These are phyloP conservation scores for Magnusiomyces sp. DNA, from an alignment of 1,139 yeast species.

Conservation along the genomic window DNA sequence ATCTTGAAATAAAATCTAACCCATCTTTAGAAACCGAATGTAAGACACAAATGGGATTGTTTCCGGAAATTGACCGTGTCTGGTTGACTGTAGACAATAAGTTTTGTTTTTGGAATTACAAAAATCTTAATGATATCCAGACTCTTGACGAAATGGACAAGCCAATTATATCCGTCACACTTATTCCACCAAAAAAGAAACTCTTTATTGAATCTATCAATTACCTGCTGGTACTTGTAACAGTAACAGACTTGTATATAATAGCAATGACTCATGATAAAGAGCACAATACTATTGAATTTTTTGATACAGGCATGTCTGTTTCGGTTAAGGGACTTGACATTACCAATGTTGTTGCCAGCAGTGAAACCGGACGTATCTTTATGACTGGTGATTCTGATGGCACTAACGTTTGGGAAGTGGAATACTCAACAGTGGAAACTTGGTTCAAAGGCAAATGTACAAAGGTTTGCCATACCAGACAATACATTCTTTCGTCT, in stretches of 20 bases:
- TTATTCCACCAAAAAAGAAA: constrained; percentile 72
- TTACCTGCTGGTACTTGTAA: constrained; percentile 65
- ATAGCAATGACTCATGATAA: constrained; percentile 59
- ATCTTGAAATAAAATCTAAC: background rate
- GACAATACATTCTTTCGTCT: constrained; percentile 16
- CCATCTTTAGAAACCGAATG: constrained; percentile 44
- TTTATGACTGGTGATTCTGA: constrained; percentile 74
- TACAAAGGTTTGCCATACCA: constrained; percentile 57
- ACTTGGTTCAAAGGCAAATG: constrained; percentile 85
- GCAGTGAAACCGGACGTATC: constrained; percentile 64
- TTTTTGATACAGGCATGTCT: constrained; percentile 75
- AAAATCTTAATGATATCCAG: constrained; percentile 58
- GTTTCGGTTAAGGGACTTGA: constrained; percentile 74
- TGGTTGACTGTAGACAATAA: constrained; percentile 86
- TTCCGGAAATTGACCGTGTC: constrained; percentile 71
- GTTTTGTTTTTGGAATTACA: constrained; percentile 75
- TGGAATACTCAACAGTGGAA: constrained; percentile 76
- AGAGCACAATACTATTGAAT: constrained; percentile 42
- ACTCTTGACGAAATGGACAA: constrained; percentile 78
- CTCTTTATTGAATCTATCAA: constrained; percentile 74
- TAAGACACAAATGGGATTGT: constrained; percentile 71
- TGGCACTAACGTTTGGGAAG: constrained; percentile 78
- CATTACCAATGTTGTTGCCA: constrained; percentile 53
- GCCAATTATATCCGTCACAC: constrained; percentile 63
- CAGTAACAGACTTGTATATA: constrained; percentile 71